phyloP scores from a whole-genome alignment of 176 grass and related monocot species.

The Microstegium vimineum region DNA sequence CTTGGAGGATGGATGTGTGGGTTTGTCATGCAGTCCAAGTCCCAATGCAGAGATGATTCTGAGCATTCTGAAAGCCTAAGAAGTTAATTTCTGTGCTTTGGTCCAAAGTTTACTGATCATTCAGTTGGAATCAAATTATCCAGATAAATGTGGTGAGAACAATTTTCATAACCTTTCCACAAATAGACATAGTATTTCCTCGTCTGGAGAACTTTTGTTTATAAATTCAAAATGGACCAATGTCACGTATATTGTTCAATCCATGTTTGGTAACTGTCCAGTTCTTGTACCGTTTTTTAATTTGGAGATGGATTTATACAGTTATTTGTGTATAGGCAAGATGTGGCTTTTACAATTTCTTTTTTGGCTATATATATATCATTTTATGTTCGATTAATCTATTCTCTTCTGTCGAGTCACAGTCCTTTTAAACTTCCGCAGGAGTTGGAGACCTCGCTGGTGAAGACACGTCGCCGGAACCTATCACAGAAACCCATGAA shows the following conservation, averaged over 20 bases:
- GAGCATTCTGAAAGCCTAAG: not conserved
- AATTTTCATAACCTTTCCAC: not conserved
- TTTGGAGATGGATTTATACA: not conserved
- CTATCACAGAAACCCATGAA: slow-evolving; percentile 75
- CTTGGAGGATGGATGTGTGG: not conserved
- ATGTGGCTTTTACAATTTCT: not conserved
- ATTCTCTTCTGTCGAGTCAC: not conserved
- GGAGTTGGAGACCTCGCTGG: slow-evolving; percentile 66
- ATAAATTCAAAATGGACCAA: not conserved
- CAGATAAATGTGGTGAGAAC: not conserved
- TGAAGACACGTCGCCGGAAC: slow-evolving; percentile 61
- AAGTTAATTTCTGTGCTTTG: not conserved
- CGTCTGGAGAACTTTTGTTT: not conserved
- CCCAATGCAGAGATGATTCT: not conserved
- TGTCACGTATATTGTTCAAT: not conserved
- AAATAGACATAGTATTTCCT: not conserved
- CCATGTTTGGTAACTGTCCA: not conserved
- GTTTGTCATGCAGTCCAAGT: not conserved
- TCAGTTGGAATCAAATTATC: not conserved
- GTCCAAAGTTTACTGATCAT: not conserved
- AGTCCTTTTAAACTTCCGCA: slow-evolving; percentile 5
- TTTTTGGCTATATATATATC: not conserved
- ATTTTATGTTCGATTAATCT: not conserved
- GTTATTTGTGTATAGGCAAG: not conserved
- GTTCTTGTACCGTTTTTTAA: not conserved